Evolutionary conservation across 371 early-diverging fungal species (phyloP), one percentile per base, ranked within the genome.

Genomic region (Rhizopus sp.): DNA sequence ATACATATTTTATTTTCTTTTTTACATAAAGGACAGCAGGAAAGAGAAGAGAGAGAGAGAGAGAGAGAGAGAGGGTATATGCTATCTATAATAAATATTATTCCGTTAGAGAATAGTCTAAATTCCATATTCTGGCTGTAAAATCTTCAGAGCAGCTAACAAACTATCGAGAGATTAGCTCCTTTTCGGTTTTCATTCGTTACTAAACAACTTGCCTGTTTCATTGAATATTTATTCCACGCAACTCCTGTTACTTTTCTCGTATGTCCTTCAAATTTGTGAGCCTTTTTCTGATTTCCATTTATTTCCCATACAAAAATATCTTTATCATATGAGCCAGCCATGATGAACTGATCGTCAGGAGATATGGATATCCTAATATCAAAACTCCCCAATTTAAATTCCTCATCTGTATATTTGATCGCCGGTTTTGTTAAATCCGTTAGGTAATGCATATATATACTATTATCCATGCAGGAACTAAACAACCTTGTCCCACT

Each of bases 121-220:
- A 47, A 53, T 64, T 67, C 78, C 78, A 78, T 9, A 78, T 62
- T 12, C 73, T 62, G 2, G 69, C 60, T 1, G 64, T 72, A 29
- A 62, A 64, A 46, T 78, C 78, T 45, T 78, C 75, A 0, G 75
- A 70, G 45, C 78, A 78, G 50, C 55, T 68, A 13, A 75, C 75
- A 63, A 75, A 63, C 72, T 75, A 58, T 3, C n/a, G 7, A 56
- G 15, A 23, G 10, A 0, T 10, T 6, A n/a, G 23, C 23, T 23
- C 23, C 5, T 6, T 23, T 23, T 23, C 23, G 1, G 0, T 23
- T 23, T 23, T 23, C 23, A 31, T 3, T 35, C 23, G 2, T 3
- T 6, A 35, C 9, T 10, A 32, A 2, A 41, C 29, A 0, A 23
- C 54, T 64, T 61, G 68, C 63, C 54, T 68, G 72, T 31, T 57